A percentile compares a stretch with the other conserved stretches of the same genome.
phyloP scores from a whole-genome alignment of 2,329 filamentous ascomycete species.

The Aspergillus transmontanensis region DNA sequence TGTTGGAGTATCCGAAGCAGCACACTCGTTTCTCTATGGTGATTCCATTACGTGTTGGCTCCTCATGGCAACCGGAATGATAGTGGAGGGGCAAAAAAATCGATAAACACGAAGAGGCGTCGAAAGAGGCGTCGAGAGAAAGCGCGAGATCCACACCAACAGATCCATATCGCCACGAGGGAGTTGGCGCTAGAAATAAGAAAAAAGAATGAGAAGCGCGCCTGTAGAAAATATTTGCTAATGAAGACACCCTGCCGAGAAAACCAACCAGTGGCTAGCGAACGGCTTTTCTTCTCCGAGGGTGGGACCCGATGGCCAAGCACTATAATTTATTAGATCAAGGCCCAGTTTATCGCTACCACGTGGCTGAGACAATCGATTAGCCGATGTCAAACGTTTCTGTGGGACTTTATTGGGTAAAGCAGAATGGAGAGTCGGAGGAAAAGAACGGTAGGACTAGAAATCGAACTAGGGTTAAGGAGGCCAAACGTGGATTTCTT shows the following conservation, averaged over 20 bases:
- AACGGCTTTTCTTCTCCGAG: neutral
- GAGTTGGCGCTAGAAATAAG: neutral
- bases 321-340: neutral
- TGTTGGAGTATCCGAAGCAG: neutral
- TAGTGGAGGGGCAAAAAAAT: neutral
- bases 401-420: neutral
- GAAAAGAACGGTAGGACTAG: neutral
- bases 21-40: neutral
- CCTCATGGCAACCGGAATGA: neutral
- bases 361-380: conserved; percentile 2
- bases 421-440: neutral
- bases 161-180: neutral
- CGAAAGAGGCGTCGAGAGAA: neutral
- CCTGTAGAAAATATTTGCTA: neutral
- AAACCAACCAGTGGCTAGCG: neutral
- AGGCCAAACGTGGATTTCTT: neutral
- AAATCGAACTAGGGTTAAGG: neutral
- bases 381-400: neutral
- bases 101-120: neutral
- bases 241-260: neutral
- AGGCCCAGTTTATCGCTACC: neutral
- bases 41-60: neutral
- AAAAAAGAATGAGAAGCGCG: neutral
- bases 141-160: neutral
- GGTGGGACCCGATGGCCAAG: conserved; percentile 1